A percentile compares a stretch with the other conserved stretches of the same genome.
Conservation (phyloP, 805 yeast genomes). For the Candida boidinii region DNA sequence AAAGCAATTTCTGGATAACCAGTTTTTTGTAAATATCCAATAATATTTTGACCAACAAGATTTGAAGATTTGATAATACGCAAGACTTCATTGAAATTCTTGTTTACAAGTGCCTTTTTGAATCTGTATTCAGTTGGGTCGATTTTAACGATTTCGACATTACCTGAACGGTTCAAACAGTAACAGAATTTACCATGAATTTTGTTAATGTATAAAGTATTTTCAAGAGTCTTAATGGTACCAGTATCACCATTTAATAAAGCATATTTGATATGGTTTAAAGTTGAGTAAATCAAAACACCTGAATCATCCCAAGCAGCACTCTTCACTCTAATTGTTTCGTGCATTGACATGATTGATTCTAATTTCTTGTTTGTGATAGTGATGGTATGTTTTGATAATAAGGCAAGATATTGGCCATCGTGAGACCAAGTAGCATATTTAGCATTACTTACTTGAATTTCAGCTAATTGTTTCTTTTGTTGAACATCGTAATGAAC, state of each 20-base stretch:
- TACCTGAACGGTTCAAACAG: constrained; percentile 80
- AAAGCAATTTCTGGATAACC: constrained; percentile 97
- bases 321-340: constrained; percentile 91
- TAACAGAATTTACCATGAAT: constrained; percentile 65
- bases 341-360: constrained; percentile 78
- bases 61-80: constrained; percentile 82
- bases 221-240: constrained; percentile 84
- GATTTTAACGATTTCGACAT: constrained; percentile 66
- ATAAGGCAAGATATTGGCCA: constrained; percentile 78
- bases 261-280: constrained; percentile 92
- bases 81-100: constrained; percentile 85
- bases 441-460: constrained; percentile 70
- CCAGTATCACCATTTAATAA: constrained; percentile 93
- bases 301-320: constrained; percentile 97
- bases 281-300: constrained; percentile 85
- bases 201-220: constrained; percentile 73
- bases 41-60: constrained; percentile 94
- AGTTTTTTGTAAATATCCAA: constrained; percentile 86
- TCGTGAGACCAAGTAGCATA: constrained; percentile 85
- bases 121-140: constrained; percentile 97
- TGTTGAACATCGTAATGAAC: constrained; percentile 90
- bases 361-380: constrained; percentile 77
- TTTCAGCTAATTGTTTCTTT: constrained; percentile 63
- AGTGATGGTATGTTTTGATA: constrained; percentile 88
- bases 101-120: constrained; percentile 85